Evolutionary conservation across 352 stramenopile genomes (phyloP).

Genomic region (Peronospora belbahrii): DNA sequence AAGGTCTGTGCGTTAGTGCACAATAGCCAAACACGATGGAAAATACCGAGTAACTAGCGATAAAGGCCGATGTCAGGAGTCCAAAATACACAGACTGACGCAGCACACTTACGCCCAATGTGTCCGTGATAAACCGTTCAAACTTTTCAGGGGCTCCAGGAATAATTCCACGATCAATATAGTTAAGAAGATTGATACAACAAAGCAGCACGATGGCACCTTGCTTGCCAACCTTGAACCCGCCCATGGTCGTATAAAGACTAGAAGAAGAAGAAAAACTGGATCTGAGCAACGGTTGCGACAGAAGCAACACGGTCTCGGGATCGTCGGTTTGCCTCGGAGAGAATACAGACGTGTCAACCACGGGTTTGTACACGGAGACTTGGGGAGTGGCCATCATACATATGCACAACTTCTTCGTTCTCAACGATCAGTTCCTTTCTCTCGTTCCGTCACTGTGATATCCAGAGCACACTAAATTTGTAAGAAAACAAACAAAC

Average conservation of each 20-base stretch:
- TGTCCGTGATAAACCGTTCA: conserved; percentile 85
- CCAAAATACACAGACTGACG: conserved; percentile 79
- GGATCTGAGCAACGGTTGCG: conserved; percentile 15
- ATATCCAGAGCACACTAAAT: conserved; percentile 10
- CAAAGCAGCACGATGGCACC: conserved; percentile 81
- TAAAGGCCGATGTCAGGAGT: conserved; percentile 90
- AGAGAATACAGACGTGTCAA: conserved; percentile 3
- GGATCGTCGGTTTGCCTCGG: conserved; percentile 11
- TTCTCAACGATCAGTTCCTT: conserved; percentile 8
- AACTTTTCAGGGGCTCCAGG: conserved; percentile 89
- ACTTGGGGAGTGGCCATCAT: conserved; percentile 23
- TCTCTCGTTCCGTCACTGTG: conserved; percentile 9
- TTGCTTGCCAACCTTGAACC: conserved; percentile 31
- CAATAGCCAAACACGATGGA: conserved; percentile 89
- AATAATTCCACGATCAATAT: conserved; percentile 93
- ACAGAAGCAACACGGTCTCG: conserved; percentile 24
- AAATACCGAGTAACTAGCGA: conserved; percentile 89
- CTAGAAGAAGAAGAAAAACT: background rate
- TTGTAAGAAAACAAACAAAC: too few species aligned
- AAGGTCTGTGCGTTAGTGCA: conserved; percentile 81
- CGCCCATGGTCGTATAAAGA: conserved; percentile 1
- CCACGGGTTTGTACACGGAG: conserved; percentile 5
- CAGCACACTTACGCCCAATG: conserved; percentile 51
- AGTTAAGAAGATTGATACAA: conserved; percentile 91
- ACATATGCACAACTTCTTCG: conserved; percentile 2